These are phyloP conservation scores for Starmerella kuoi DNA, from an alignment of 805 yeast genomes.

Conservation along the genomic window DNA sequence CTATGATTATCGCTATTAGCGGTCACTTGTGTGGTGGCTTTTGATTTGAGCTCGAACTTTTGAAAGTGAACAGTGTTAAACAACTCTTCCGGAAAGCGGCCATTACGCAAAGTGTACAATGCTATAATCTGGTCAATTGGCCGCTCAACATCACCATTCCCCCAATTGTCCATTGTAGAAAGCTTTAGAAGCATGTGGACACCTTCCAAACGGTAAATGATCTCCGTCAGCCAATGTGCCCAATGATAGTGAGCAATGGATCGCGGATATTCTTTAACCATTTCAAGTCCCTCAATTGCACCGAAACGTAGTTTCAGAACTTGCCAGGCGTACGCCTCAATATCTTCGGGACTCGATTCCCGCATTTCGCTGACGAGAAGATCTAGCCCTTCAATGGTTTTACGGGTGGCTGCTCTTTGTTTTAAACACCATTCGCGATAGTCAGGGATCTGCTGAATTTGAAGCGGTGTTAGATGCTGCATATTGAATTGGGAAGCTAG, in stretches of 20 bases:
- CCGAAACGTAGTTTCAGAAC: slow-evolving; percentile 15
- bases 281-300: slow-evolving; percentile 11
- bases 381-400: slow-evolving; percentile 15
- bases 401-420: slow-evolving; percentile 9
- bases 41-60: not conserved
- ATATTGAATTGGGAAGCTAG: slow-evolving; percentile 6
- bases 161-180: slow-evolving; percentile 17
- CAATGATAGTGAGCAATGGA: slow-evolving; percentile 19
- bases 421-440: slow-evolving; percentile 16
- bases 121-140: slow-evolving; percentile 19
- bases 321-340: slow-evolving; percentile 10
- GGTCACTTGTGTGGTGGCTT: not conserved
- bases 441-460: slow-evolving; percentile 14
- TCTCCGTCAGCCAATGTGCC: slow-evolving; percentile 19
- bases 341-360: slow-evolving; percentile 15
- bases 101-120: slow-evolving; percentile 14
- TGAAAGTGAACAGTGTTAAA: slow-evolving; percentile 1
- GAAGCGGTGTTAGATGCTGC: slow-evolving; percentile 12
- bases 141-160: slow-evolving; percentile 14
- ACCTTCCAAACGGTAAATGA: slow-evolving; percentile 18
- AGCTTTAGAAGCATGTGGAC: slow-evolving; percentile 15
- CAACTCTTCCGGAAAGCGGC: slow-evolving; percentile 8
- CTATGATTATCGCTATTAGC: not conserved
- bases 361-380: slow-evolving; percentile 19
- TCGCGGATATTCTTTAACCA: slow-evolving; percentile 6